These are phyloP conservation scores for Solanum infundibuliforme DNA, from an alignment of 257 asterid species.

Conservation along the genomic window DNA sequence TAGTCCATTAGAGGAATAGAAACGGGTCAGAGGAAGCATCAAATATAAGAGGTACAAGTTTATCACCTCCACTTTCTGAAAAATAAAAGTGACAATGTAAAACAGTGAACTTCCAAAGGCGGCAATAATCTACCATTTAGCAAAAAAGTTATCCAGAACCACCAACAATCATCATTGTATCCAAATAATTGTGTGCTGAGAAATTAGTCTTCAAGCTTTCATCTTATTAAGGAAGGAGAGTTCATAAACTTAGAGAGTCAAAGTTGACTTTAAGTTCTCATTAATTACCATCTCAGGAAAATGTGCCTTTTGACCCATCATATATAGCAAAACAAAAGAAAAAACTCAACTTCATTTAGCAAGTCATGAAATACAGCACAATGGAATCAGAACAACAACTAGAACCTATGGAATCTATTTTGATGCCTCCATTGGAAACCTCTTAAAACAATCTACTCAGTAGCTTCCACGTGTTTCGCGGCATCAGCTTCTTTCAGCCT, in stretches of 20 bases:
- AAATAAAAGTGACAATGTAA: background rate
- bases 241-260: background rate
- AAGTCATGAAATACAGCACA: background rate
- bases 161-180: background rate
- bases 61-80: background rate
- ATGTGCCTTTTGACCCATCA: background rate
- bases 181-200: background rate
- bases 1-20: background rate
- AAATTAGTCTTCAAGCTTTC: background rate
- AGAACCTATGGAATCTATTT: background rate
- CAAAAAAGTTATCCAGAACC: background rate
- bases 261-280: background rate
- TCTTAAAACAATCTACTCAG: conserved; percentile 29
- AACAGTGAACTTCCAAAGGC: background rate
- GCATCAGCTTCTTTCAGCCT: conserved; percentile 48
- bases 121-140: background rate
- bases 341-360: background rate
- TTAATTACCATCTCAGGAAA: background rate
- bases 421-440: background rate
- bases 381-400: background rate
- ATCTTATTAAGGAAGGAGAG: background rate
- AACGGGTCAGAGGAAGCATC: background rate
- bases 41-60: background rate
- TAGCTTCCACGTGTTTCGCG: conserved; percentile 44
- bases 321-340: background rate